A percentile compares a stretch with the other conserved stretches of the same genome.
phyloP scores from a whole-genome alignment of 352 stramenopile genomes.

The Phytophthora pistaciae region DNA sequence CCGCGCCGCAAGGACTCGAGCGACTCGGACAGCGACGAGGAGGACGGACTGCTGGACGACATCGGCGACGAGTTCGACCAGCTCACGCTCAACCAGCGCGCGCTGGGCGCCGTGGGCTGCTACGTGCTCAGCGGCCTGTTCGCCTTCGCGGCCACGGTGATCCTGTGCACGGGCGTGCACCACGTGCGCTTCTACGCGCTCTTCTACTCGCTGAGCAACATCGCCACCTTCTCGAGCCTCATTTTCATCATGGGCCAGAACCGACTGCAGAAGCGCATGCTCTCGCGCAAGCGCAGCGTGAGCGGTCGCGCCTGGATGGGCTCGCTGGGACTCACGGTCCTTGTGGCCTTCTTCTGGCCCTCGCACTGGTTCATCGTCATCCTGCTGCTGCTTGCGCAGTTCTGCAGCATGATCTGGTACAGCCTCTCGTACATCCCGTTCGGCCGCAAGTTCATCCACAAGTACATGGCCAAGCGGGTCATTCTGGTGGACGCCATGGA shows the following conservation, averaged over 20 bases:
- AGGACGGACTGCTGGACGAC: conserved; percentile 48
- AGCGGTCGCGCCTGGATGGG: conserved; percentile 51
- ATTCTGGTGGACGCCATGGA: conserved; percentile 47
- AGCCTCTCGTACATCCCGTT: conserved; percentile 59
- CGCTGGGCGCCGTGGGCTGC: conserved; percentile 43
- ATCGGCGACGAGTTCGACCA: conserved; percentile 48
- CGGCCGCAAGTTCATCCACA: conserved; percentile 54
- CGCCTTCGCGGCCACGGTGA: conserved; percentile 43
- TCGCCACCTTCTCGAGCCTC: conserved; percentile 51
- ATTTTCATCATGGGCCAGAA: conserved; percentile 56
- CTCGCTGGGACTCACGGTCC: conserved; percentile 45
- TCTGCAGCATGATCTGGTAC: conserved; percentile 70
- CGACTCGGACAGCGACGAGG: conserved; percentile 47
- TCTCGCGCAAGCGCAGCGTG: conserved; percentile 43
- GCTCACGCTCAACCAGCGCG: conserved; percentile 53
- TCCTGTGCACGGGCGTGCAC: conserved; percentile 47
- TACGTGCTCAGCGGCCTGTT: conserved; percentile 49
- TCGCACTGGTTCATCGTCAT: conserved; percentile 58
- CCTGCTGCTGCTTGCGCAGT: conserved; percentile 62
- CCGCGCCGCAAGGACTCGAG: conserved; percentile 39
- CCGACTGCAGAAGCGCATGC: conserved; percentile 51
- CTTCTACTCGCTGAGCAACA: conserved; percentile 56
- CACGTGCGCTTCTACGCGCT: conserved; percentile 53
- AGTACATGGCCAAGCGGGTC: conserved; percentile 48
- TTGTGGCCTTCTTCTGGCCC: conserved; percentile 57